These are phyloP conservation scores for Massospora cicadina DNA, from an alignment of 371 early-diverging fungal species.

Conservation along the genomic window DNA sequence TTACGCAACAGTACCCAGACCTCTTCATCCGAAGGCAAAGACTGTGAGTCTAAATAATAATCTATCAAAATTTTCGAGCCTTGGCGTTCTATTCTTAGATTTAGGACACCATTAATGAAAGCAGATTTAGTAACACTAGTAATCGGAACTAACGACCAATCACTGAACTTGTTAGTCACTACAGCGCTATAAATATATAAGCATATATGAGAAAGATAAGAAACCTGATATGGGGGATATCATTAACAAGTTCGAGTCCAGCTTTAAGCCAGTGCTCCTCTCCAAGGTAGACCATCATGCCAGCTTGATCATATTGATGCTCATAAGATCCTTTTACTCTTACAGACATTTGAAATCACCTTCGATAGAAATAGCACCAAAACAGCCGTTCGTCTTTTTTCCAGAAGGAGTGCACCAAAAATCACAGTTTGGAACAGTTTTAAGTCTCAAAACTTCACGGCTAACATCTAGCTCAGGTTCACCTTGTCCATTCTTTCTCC, in stretches of 20 bases:
- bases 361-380: not conserved
- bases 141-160: constrained; percentile 4
- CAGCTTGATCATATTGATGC: constrained; percentile 8
- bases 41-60: constrained; percentile 1
- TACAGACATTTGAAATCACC: not conserved
- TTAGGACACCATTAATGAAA: not conserved
- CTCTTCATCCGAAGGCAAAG: not conserved
- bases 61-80: not conserved
- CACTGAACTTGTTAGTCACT: constrained; percentile 1
- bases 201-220: not conserved
- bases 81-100: constrained; percentile 1
- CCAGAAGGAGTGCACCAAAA: not conserved
- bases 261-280: constrained; percentile 3
- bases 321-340: not conserved
- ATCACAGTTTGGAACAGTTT: not conserved
- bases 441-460: not conserved
- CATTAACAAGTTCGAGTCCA: constrained; percentile 7
- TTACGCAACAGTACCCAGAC: not conserved
- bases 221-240: constrained; percentile 1
- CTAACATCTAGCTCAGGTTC: not conserved
- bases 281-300: not conserved
- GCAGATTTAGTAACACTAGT: not conserved
- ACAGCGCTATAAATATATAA: constrained; percentile 1
- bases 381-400: not conserved
- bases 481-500: not conserved